Percentiles rank a stretch among this genome's conserved stretches.
These are phyloP conservation scores for Symbiodinium natans DNA, from an alignment of 73 alveolate species.

Conservation along the genomic window DNA sequence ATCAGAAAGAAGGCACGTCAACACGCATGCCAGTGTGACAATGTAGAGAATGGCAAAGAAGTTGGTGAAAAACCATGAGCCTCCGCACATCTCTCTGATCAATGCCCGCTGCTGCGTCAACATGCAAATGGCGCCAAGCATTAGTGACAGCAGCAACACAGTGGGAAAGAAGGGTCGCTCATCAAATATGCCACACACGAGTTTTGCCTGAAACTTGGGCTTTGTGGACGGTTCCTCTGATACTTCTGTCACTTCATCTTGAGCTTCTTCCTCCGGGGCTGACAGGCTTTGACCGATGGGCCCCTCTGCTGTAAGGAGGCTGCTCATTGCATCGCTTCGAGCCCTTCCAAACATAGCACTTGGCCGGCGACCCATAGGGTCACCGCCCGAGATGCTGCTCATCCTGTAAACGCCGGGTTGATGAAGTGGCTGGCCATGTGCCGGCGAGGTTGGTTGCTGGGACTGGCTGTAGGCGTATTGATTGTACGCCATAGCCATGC, in stretches of 20 bases:
- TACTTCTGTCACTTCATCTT: background rate
- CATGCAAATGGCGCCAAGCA: conserved; percentile 70
- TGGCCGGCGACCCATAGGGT: conserved; percentile 6
- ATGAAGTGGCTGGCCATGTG: conserved; percentile 2
- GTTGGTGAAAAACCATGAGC: conserved; percentile 45
- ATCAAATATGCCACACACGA: conserved; percentile 81
- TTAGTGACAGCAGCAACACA: conserved; percentile 24
- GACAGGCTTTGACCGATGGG: conserved; percentile 85
- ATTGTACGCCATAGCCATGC: too few species aligned
- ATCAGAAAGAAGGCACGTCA: conserved; percentile 50
- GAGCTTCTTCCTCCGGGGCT: background rate
- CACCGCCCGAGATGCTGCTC: background rate
- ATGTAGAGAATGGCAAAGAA: conserved; percentile 9
- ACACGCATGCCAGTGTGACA: conserved; percentile 59
- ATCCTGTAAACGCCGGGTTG: background rate
- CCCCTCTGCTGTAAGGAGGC: conserved; percentile 71
- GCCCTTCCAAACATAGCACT: conserved; percentile 23
- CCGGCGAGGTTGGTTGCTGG: background rate
- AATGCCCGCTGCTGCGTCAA: conserved; percentile 80
- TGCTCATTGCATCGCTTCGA: conserved; percentile 86
- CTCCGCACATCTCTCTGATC: conserved; percentile 63
- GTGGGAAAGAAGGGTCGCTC: conserved; percentile 92
- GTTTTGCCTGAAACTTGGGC: conserved; percentile 65
- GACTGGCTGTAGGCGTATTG: conserved; percentile 24
- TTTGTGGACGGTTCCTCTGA: background rate